Percentiles rank a stretch among this genome's conserved stretches.
Evolutionary conservation across 2,329 filamentous ascomycete species (phyloP).

Genomic region (Pyricularia sp.): DNA sequence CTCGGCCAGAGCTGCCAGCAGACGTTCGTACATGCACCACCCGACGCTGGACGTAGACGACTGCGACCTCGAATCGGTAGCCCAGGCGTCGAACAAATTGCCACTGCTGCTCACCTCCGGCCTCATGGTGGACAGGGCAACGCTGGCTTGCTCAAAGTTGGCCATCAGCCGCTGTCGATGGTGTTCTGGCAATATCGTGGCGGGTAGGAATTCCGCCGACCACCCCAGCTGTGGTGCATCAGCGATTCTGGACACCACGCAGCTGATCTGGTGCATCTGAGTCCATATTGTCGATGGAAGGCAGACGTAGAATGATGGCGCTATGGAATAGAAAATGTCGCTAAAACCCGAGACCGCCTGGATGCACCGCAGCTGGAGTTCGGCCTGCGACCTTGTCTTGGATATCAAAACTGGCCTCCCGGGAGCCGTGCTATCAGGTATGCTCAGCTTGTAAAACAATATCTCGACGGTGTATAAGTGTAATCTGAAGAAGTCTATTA

Average conservation of each 20-base stretch:
- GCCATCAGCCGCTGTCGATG: constrained; percentile 12
- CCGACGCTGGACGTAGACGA: not conserved
- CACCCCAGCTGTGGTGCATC: not conserved
- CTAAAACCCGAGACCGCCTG: constrained; percentile 9
- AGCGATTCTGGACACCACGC: not conserved
- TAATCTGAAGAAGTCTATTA: constrained; percentile 9
- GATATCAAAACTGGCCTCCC: not conserved
- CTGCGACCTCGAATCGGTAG: constrained; percentile 8
- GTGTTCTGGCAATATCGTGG: not conserved
- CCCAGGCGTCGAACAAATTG: constrained; percentile 11
- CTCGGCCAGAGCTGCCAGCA: not conserved
- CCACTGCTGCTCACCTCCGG: constrained; percentile 5
- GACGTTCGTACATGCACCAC: not conserved
- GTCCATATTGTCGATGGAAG: constrained; percentile 9
- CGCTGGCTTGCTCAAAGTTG: constrained; percentile 8
- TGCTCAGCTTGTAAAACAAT: constrained; percentile 12
- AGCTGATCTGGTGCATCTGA: constrained; percentile 12
- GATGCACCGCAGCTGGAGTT: constrained; percentile 11
- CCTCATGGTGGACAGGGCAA: constrained; percentile 4
- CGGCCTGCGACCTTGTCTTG: constrained; percentile 1
- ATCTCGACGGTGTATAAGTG: constrained; percentile 12
- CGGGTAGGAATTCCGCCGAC: not conserved
- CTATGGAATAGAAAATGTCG: constrained; percentile 11
- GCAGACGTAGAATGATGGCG: constrained; percentile 8
- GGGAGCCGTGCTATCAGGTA: constrained; percentile 5